phyloP scores from a whole-genome alignment of 1,284 basidiomycete genomes.

The Spongiforma sp. region DNA sequence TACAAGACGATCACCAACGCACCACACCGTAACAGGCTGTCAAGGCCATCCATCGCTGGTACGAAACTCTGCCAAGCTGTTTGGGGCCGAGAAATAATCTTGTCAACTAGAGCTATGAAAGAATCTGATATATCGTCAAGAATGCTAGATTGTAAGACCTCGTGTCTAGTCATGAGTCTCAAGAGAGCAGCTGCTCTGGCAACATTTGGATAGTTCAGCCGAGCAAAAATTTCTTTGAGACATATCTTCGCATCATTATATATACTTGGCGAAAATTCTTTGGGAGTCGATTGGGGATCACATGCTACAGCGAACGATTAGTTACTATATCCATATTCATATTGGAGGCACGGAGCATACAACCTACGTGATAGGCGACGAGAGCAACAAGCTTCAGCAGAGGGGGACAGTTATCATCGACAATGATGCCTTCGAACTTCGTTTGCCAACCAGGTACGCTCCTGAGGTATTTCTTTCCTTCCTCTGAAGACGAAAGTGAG shows the following conservation, averaged over 20 bases:
- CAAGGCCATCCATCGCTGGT: conserved; percentile 29
- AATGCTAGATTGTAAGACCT: conserved; percentile 15
- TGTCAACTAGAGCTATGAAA: conserved; percentile 23
- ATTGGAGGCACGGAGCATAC: conserved; percentile 2
- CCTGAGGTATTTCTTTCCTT: conserved; percentile 26
- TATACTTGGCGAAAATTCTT: neutral
- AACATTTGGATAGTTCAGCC: conserved; percentile 18
- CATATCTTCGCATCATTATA: conserved; percentile 11
- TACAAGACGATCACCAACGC: neutral
- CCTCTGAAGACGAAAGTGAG: conserved; percentile 13
- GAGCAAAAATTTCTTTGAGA: conserved; percentile 13
- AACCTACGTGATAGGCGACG: conserved; percentile 31
- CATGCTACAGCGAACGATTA: conserved; percentile 11
- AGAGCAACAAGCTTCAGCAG: conserved; percentile 27
- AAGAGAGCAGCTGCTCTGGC: conserved; percentile 31
- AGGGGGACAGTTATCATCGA: neutral
- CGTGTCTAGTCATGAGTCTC: conserved; percentile 22
- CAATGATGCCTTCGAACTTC: conserved; percentile 16
- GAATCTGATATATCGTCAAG: conserved; percentile 19
- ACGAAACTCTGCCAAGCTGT: conserved; percentile 11
- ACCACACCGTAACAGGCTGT: conserved; percentile 27
- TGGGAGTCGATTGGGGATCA: no score
- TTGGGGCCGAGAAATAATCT: conserved; percentile 3
- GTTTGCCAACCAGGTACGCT: conserved; percentile 15
- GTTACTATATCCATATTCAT: neutral